Conservation (phyloP, 139 green algal species). For the Astrephomene gubernaculifera region DNA sequence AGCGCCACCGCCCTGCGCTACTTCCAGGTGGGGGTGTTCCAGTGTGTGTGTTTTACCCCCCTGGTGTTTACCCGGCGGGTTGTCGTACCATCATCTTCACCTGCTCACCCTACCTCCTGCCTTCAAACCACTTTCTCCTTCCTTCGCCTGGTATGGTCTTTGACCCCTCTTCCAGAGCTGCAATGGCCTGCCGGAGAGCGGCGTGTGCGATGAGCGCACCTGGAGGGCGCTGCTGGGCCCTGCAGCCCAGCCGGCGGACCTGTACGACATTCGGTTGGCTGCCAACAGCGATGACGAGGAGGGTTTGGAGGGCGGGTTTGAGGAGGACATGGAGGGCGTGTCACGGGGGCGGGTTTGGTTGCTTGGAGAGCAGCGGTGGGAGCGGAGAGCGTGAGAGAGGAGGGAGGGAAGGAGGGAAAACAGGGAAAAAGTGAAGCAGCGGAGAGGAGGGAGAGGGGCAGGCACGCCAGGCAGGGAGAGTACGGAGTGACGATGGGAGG, state of each 20-base stretch:
- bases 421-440: too few relatives aligned
- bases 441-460: too few relatives aligned
- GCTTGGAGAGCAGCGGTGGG: conserved; percentile 86
- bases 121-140: too few relatives aligned
- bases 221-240: conserved; percentile 76
- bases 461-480: too few relatives aligned
- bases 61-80: too few relatives aligned
- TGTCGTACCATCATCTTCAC: too few relatives aligned
- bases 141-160: too few relatives aligned
- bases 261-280: conserved; percentile 46
- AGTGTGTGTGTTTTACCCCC: too few relatives aligned
- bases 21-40: conserved; percentile 69
- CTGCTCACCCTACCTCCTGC: too few relatives aligned
- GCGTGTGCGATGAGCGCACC: conserved; percentile 70
- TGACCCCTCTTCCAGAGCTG: conserved; percentile 67
- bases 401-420: neutral
- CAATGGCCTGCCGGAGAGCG: conserved; percentile 73
- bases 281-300: conserved; percentile 30
- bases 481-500: too few relatives aligned
- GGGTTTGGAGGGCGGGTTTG: conserved; percentile 58
- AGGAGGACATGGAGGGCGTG: conserved; percentile 71
- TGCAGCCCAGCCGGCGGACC: conserved; percentile 62
- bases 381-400: neutral
- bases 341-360: conserved; percentile 72
- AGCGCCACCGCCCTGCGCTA: conserved; percentile 57